phyloP scores from a whole-genome alignment of 2,329 filamentous ascomycete species.

The Fusarium avenaceum region DNA sequence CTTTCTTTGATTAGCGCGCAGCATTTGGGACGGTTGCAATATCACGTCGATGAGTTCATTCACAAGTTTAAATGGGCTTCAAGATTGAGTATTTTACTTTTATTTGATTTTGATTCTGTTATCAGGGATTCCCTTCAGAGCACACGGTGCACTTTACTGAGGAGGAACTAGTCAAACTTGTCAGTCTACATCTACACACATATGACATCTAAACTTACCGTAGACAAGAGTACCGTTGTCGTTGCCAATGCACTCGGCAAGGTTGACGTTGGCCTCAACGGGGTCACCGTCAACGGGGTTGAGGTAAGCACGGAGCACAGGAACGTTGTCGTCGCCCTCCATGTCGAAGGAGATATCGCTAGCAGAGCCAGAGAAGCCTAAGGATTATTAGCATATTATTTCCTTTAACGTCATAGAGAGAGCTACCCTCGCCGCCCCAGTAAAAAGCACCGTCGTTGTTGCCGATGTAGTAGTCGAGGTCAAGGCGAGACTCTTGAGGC shows the following conservation, averaged over 20 bases:
- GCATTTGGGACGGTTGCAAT: no score
- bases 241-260: slow-evolving; percentile 68
- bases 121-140: neutral
- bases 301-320: slow-evolving; percentile 67
- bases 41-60: neutral
- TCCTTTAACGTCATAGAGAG: neutral
- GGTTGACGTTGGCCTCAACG: slow-evolving; percentile 64
- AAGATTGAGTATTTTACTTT: slow-evolving; percentile 16
- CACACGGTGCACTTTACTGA: neutral
- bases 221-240: slow-evolving; percentile 57
- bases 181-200: neutral
- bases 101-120: slow-evolving; percentile 1
- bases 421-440: slow-evolving; percentile 58
- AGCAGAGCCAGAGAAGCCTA: slow-evolving; percentile 62
- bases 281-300: slow-evolving; percentile 58
- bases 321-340: slow-evolving; percentile 64
- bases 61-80: neutral
- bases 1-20: no score
- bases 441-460: slow-evolving; percentile 64
- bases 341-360: slow-evolving; percentile 61
- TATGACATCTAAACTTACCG: slow-evolving; percentile 7
- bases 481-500: slow-evolving; percentile 59
- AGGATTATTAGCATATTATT: neutral
- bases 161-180: neutral
- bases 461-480: slow-evolving; percentile 65